Conservation (phyloP, 2,329 filamentous ascomycete genomes). For the Phoma sp. region DNA sequence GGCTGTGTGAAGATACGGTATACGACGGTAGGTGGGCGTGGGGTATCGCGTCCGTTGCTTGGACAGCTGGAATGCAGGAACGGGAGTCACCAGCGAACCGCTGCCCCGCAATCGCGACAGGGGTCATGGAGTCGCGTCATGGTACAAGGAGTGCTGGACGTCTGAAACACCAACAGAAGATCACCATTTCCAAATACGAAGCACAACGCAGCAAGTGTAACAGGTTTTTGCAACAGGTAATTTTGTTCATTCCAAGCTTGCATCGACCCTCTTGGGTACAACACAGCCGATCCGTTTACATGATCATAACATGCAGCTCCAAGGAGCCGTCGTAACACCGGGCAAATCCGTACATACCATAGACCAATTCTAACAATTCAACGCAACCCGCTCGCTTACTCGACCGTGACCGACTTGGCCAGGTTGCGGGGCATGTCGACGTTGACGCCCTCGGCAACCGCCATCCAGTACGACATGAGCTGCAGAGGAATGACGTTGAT, state of each 20-base stretch:
- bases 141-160: conserved; percentile 3
- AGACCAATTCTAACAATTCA: conserved; percentile 23
- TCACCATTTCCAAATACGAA: conserved; percentile 14
- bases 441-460: conserved; percentile 92
- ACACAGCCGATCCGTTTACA: conserved; percentile 21
- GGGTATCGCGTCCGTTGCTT: conserved; percentile 15
- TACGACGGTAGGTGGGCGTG: conserved; percentile 8
- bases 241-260: conserved; percentile 24
- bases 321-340: conserved; percentile 32
- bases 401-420: conserved; percentile 98
- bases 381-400: conserved; percentile 64
- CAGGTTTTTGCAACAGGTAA: conserved; percentile 15
- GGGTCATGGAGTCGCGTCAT: conserved; percentile 15
- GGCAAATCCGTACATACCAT: conserved; percentile 31
- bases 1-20: conserved; percentile 14
- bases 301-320: conserved; percentile 27
- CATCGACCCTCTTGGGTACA: conserved; percentile 17
- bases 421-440: conserved; percentile 99
- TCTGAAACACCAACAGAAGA: conserved; percentile 15
- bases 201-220: background rate
- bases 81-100: conserved; percentile 9
- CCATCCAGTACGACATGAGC: conserved; percentile 98
- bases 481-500: conserved; percentile 98
- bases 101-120: conserved; percentile 23
- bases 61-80: conserved; percentile 37